Conservation (phyloP, 2,329 filamentous ascomycete genomes). For the Phyllosticta ampelicida region DNA sequence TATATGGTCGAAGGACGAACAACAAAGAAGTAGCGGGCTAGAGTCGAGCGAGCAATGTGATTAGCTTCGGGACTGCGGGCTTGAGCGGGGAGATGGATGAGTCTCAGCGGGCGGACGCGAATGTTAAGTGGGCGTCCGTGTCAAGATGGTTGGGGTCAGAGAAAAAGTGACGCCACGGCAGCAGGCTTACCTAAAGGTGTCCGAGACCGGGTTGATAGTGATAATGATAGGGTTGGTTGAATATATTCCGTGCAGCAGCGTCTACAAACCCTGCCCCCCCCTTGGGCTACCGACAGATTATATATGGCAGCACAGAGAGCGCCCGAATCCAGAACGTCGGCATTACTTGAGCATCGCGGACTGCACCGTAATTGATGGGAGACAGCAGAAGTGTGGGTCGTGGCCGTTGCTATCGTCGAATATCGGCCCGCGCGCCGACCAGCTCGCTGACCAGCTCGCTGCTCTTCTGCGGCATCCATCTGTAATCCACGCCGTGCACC, state of each 20-base stretch:
- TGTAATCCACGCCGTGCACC: too few relatives aligned
- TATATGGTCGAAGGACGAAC: background rate
- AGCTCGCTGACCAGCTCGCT: background rate
- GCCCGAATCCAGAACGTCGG: constrained; percentile 8
- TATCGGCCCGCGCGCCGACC: constrained; percentile 9
- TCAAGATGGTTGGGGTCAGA: background rate
- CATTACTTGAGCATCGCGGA: constrained; percentile 10
- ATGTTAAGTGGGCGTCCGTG: background rate
- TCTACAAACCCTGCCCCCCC: background rate
- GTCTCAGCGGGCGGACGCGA: background rate
- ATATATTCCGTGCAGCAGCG: background rate
- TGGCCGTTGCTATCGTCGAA: background rate
- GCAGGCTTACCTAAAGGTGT: background rate
- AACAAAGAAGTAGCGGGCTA: background rate
- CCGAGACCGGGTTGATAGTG: background rate
- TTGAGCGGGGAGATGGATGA: background rate
- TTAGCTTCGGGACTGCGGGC: background rate
- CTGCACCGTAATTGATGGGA: constrained; percentile 5
- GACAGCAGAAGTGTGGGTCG: constrained; percentile 9
- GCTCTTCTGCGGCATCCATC: constrained; percentile 2
- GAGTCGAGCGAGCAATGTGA: background rate
- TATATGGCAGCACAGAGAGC: background rate
- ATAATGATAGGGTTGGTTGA: background rate
- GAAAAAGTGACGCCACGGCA: background rate
- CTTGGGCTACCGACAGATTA: background rate